Evolutionary conservation across 1,284 basidiomycete genomes (phyloP), one percentile per base, ranked within the genome.

Genomic region (Rhodotorula sp.): DNA sequence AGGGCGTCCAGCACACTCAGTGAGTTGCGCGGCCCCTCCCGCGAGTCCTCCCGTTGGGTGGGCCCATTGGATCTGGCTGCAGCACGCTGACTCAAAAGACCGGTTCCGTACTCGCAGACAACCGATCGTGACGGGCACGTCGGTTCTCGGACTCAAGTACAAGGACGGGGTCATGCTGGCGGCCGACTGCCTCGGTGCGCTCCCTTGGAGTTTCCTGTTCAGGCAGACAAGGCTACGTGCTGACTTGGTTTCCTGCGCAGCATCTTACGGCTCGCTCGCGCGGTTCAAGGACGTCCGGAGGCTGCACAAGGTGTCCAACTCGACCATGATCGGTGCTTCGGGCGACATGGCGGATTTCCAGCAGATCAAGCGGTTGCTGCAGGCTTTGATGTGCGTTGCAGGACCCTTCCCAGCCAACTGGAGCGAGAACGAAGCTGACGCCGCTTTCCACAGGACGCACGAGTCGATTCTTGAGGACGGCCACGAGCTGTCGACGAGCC

Each of bases 311-410:
- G 88, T 98, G 44, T 94, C 94, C 10, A 83, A 85, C 46, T 86
- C 89, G 81, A 95, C 94, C 49, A 85, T 96, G 70, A 84, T 99
- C 74, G 96, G 92, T 24, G 95, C 92, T 2, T 88, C 91, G 47
- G 96, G 95, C 47, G 95, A 99, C 83, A 93, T 99, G 89, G 91
- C 90, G 77, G 96, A 99, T 82, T 98, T 93, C 83, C 96, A 99
- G 81, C 90, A 92, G 81, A 86, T 98, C 74, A 91, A 95, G 79
- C 85, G 85, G 72, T 79, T 89, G 70, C 86, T 94, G 51, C 88
- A 92, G 70, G 85, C 86, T 51, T 83, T 91, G 60, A 85, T 88
- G 81, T 81, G 32, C n/a, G 79, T 69, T 20, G 24, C 27, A 27
- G 30, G 22, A 32, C 32, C 29, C 53, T 51, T 32, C 30, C 24